Percentiles rank a stretch among this genome's conserved stretches.
phyloP scores from a whole-genome alignment of 2,329 filamentous ascomycete genomes.

The Colletotrichum nymphaeae region DNA sequence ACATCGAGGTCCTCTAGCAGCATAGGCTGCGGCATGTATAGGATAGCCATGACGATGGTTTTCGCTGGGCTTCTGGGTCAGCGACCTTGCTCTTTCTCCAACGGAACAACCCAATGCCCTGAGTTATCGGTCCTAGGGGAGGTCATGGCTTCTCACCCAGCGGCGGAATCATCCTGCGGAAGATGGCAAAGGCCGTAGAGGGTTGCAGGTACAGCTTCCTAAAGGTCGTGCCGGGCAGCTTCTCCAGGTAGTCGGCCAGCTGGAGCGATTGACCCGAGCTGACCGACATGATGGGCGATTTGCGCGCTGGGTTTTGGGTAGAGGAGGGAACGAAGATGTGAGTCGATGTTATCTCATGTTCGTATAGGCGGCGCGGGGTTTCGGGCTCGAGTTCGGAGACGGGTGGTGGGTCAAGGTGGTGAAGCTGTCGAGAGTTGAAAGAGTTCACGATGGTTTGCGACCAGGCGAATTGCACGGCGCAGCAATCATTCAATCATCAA shows the following conservation, averaged over 20 bases:
- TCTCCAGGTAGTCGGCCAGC: slow-evolving; percentile 91
- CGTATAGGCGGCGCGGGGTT: not conserved
- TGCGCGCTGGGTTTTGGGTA: slow-evolving; percentile 25
- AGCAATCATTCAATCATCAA: slow-evolving; percentile 19
- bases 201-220: slow-evolving; percentile 94
- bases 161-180: slow-evolving; percentile 95
- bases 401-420: not conserved
- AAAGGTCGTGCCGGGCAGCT: slow-evolving; percentile 89
- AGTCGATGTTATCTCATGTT: slow-evolving; percentile 23
- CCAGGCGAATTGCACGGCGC: not conserved
- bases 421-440: not conserved
- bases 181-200: slow-evolving; percentile 93
- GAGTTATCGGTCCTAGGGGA: not conserved
- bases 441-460: slow-evolving; percentile 27
- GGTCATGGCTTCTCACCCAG: slow-evolving; percentile 68
- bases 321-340: not conserved
- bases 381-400: slow-evolving; percentile 5
- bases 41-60: slow-evolving; percentile 92
- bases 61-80: slow-evolving; percentile 72
- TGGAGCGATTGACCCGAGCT: slow-evolving; percentile 62
- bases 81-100: slow-evolving; percentile 5
- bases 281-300: slow-evolving; percentile 55
- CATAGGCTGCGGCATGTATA: slow-evolving; percentile 89
- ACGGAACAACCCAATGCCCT: not conserved
- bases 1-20: slow-evolving; percentile 83